These are phyloP conservation scores for Angomonas ambiguus DNA, from an alignment of 208 protist species.

Conservation along the genomic window DNA sequence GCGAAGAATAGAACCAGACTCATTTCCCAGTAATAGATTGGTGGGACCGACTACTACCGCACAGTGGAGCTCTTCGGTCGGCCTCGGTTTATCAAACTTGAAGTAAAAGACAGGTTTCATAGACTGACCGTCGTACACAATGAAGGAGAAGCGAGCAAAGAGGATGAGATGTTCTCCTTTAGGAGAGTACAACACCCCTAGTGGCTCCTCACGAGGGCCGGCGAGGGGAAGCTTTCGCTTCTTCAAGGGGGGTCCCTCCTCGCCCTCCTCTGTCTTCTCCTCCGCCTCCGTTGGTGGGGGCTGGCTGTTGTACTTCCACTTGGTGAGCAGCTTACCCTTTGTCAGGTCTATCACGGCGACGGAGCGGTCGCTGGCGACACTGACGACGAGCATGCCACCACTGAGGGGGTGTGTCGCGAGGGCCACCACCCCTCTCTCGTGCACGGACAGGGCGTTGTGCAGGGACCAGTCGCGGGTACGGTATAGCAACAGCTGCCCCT, in stretches of 20 bases:
- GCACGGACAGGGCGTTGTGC: conserved; percentile 32
- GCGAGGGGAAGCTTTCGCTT: neutral
- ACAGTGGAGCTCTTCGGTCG: conserved; percentile 45
- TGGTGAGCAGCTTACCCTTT: conserved; percentile 52
- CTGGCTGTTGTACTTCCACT: conserved; percentile 62
- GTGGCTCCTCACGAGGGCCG: conserved; percentile 30
- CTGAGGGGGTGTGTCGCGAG: conserved; percentile 55
- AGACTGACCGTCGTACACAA: conserved; percentile 40
- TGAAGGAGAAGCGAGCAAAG: conserved; percentile 41
- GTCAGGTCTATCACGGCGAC: conserved; percentile 62
- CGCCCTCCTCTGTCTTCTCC: conserved; percentile 4
- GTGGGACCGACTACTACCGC: conserved; percentile 33
- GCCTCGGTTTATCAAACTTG: conserved; percentile 25
- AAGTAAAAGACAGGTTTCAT: conserved; percentile 30
- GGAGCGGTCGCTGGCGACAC: conserved; percentile 44
- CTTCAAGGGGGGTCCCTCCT: neutral
- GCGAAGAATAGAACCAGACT: conserved; percentile 23
- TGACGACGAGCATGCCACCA: conserved; percentile 44
- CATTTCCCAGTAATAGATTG: conserved; percentile 49
- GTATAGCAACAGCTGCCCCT: conserved; percentile 61
- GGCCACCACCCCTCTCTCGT: conserved; percentile 38
- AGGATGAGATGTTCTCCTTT: conserved; percentile 35
- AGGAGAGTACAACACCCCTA: conserved; percentile 47
- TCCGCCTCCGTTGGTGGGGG: neutral
- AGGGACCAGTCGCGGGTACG: conserved; percentile 64